Percentiles rank a stretch among this genome's conserved stretches.
These are phyloP conservation scores for Myxozyma mucilagina DNA, from an alignment of 805 yeast species.

Conservation along the genomic window DNA sequence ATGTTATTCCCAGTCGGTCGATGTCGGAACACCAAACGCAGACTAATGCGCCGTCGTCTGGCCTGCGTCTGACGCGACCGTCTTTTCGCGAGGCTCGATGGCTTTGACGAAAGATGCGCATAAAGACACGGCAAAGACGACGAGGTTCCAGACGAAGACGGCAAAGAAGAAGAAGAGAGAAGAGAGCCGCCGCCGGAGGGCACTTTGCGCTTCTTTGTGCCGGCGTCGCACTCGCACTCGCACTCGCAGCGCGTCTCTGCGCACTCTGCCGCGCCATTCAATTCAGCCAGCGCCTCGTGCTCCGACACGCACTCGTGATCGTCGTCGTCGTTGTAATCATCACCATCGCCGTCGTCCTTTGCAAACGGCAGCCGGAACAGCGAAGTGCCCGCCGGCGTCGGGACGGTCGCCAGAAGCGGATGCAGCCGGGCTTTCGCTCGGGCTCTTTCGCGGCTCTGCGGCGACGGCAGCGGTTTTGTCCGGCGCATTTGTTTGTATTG, in stretches of 20 bases:
- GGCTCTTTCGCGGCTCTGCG: conserved; percentile 8
- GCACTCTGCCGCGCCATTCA: background rate
- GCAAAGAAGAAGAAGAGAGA: background rate
- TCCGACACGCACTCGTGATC: background rate
- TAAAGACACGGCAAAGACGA: background rate
- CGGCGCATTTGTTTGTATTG: background rate
- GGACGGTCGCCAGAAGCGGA: background rate
- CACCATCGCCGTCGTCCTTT: conserved; percentile 6
- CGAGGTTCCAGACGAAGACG: background rate
- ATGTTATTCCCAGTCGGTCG: too few relatives aligned
- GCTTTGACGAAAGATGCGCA: too few relatives aligned
- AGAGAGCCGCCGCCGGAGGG: background rate
- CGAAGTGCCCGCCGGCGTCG: conserved; percentile 6
- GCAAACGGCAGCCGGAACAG: conserved; percentile 24
- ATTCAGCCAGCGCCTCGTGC: background rate
- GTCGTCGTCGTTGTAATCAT: conserved; percentile 1
- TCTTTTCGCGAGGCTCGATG: too few relatives aligned
- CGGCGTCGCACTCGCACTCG: conserved; percentile 10
- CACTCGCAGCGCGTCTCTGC: background rate
- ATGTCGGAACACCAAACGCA: too few relatives aligned
- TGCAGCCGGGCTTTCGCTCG: background rate
- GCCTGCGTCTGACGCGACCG: too few relatives aligned
- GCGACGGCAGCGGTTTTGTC: conserved; percentile 20
- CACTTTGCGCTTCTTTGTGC: conserved; percentile 12
- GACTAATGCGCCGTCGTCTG: too few relatives aligned